phyloP scores from a whole-genome alignment of 441 rosid species.

The Biscutella auriculata region DNA sequence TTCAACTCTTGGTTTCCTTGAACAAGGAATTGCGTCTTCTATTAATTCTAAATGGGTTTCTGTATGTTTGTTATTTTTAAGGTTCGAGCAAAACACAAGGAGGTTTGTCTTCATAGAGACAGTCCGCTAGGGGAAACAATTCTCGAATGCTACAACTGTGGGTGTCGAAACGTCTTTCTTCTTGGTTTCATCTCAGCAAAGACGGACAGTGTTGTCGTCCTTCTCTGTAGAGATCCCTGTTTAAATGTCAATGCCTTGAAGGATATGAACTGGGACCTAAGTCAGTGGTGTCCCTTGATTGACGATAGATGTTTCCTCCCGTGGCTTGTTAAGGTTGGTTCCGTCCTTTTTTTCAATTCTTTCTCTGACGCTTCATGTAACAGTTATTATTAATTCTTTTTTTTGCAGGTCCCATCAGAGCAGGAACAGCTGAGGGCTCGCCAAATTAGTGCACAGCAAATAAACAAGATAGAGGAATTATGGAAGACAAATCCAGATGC shows the following conservation, averaged over 20 bases:
- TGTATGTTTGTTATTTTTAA: constrained; percentile 21
- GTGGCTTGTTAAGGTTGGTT: constrained; percentile 95
- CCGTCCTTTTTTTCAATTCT: not conserved
- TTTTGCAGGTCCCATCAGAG: constrained; percentile 81
- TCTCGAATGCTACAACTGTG: constrained; percentile 98
- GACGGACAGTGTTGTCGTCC: constrained; percentile 97
- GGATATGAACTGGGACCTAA: constrained; percentile 99
- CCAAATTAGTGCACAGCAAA: constrained; percentile 98
- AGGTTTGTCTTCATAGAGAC: constrained; percentile 98
- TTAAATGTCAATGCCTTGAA: constrained; percentile 92
- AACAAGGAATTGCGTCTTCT: not conserved
- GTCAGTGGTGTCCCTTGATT: constrained; percentile 98
- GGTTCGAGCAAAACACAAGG: constrained; percentile 99
- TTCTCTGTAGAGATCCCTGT: constrained; percentile 97
- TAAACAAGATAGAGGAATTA: constrained; percentile 94
- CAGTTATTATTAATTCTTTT: constrained; percentile 15
- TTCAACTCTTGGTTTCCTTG: not conserved
- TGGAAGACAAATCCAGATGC: constrained; percentile 99
- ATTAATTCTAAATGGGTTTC: not conserved
- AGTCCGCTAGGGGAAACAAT: constrained; percentile 98
- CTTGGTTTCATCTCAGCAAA: constrained; percentile 97
- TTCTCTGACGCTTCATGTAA: not conserved
- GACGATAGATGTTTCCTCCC: constrained; percentile 97
- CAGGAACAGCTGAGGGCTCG: constrained; percentile 99
- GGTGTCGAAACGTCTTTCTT: constrained; percentile 93